Percentiles rank a stretch among this genome's conserved stretches.
phyloP scores from a whole-genome alignment of 1,284 basidiomycete species.

The Ganoderma meredithae region DNA sequence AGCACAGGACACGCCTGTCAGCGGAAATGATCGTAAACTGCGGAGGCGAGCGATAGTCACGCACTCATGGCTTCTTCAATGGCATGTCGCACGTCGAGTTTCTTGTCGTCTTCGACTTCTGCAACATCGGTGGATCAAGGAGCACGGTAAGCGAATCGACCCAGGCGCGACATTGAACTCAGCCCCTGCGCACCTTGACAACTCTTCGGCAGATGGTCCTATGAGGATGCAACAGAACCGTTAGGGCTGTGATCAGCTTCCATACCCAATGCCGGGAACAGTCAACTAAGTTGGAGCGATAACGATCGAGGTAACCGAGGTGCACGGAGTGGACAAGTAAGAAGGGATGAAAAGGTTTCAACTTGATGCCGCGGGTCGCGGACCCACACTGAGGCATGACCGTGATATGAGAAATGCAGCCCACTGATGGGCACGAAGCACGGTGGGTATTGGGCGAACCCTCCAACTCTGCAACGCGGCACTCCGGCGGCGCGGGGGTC shows the following conservation, averaged over 20 bases:
- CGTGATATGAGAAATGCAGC: neutral
- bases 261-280: conserved; percentile 1
- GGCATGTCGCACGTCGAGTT: conserved; percentile 74
- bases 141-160: neutral
- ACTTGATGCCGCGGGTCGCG: neutral
- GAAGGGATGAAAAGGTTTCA: neutral
- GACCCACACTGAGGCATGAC: neutral
- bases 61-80: conserved; percentile 92
- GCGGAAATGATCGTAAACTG: conserved; percentile 1
- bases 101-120: conserved; percentile 78
- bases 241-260: conserved; percentile 15
- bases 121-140: conserved; percentile 16
- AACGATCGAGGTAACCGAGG: neutral
- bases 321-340: neutral
- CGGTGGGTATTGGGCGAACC: neutral
- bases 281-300: neutral
- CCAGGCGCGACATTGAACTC: neutral
- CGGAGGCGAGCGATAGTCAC: conserved; percentile 31
- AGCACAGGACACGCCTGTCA: conserved; percentile 9
- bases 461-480: too few relatives aligned
- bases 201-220: conserved; percentile 89
- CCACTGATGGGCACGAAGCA: neutral
- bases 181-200: conserved; percentile 67
- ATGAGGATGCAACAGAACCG: conserved; percentile 12
- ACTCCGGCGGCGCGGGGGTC: neutral